Evolutionary conservation across 495 filamentous ascomycete genomes (phyloP), one percentile per base, ranked within the genome.

Genomic region (Penicillium simplicissimum): DNA sequence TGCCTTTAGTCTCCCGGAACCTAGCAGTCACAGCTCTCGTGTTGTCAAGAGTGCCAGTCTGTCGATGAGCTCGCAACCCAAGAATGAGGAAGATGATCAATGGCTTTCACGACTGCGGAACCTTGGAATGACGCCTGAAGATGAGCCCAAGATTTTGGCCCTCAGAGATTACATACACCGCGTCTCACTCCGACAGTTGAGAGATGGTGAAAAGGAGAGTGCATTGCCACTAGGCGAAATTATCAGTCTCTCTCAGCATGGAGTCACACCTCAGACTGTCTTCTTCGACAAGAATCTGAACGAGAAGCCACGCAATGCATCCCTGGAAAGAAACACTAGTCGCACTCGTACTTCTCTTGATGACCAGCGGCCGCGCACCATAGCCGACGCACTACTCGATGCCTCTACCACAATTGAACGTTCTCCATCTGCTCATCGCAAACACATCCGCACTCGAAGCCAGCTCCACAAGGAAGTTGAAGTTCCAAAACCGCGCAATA

Each of bases 51-150:
- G 47, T 54, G 58, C 62, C 8, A 56, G 43, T 4, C 54, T 59
- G 11, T 81, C 84, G n/a, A 61, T 83, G 34, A 66, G 63, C 48
- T 58, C 73, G 28, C 69, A 78, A 1, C 53, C 72, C 15, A 92
- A 85, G 68, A 97, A 94, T 66, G 93, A 96, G n/a, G 94, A 97
- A 71, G 96, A 99, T 71, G 92, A 97, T 58, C 87, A 93, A 67
- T 99, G 96, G 96, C 79, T 99, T n/a, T 78, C 78, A 19, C 85
- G 90, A 53, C 75, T 99, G 34, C 84, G 91, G 34, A 93, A 90
- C 61, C 84, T 95, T 38, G 94, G 95, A 0, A 90, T 99, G 84
- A 73, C 79, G 1, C 60, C 77, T 0, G 93, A 96, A 47, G 96
- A 99, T 65, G 96, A 99, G 59, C 85, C 89, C 64, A 99, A 99